Conservation (phyloP, 768 basidiomycete genomes). For the Tricholoma matsutake region DNA sequence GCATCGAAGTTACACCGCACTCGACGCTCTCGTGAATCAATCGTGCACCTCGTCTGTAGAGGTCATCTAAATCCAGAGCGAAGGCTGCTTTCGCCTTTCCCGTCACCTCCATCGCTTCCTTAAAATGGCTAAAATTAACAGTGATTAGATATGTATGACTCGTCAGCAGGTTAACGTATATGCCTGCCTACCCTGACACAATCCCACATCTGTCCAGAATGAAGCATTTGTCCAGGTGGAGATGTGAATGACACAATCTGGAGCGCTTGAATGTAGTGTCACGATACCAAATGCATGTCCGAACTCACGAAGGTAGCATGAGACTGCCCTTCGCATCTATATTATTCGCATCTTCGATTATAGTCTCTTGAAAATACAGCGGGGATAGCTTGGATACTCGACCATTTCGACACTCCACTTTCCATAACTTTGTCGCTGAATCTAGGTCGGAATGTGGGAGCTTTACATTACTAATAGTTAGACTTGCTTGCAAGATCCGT, state of each 20-base stretch:
- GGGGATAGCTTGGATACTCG: neutral
- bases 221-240: constrained; percentile 70
- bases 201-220: constrained; percentile 56
- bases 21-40: constrained; percentile 57
- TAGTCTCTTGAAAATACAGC: neutral
- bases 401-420: constrained; percentile 27
- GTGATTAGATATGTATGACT: constrained; percentile 4
- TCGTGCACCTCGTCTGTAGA: constrained; percentile 49
- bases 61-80: constrained; percentile 38
- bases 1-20: constrained; percentile 62
- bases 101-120: constrained; percentile 53
- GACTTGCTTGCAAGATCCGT: neutral
- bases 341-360: neutral
- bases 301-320: constrained; percentile 35
- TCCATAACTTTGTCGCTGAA: constrained; percentile 27
- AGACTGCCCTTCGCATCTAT: constrained; percentile 30
- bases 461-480: constrained; percentile 25
- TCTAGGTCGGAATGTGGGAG: constrained; percentile 26
- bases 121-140: constrained; percentile 41
- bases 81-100: constrained; percentile 50
- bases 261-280: neutral
- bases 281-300: constrained; percentile 12
- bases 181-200: constrained; percentile 45
- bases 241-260: constrained; percentile 57
- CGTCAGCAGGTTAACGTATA: neutral